These are phyloP conservation scores for Kwoniella heveanensis DNA, from an alignment of 768 basidiomycete genomes.

Conservation along the genomic window DNA sequence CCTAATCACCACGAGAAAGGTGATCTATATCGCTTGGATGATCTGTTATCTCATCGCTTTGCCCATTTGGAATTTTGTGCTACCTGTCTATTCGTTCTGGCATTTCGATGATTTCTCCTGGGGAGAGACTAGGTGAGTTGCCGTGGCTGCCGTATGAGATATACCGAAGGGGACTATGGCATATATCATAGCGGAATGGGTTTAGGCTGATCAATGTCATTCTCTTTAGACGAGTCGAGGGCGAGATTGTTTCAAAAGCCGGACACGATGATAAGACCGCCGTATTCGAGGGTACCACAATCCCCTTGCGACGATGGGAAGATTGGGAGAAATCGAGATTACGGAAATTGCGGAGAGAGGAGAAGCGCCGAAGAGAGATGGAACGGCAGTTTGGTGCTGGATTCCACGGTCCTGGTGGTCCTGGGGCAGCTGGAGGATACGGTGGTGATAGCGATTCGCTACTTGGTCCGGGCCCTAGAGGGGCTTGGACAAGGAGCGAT, in stretches of 20 bases:
- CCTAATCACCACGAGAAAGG: slow-evolving; percentile 87
- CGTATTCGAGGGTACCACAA: slow-evolving; percentile 62
- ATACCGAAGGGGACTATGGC: not conserved
- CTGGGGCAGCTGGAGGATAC: slow-evolving; percentile 2
- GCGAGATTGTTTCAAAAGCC: slow-evolving; percentile 71
- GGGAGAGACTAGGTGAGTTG: slow-evolving; percentile 90
- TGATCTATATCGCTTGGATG: slow-evolving; percentile 99
- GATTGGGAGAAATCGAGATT: slow-evolving; percentile 97
- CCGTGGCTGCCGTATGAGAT: slow-evolving; percentile 4
- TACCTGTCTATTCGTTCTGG: slow-evolving; percentile 97
- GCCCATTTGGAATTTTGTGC: slow-evolving; percentile 92
- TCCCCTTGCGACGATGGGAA: slow-evolving; percentile 98
- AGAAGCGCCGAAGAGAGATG: slow-evolving; percentile 68
- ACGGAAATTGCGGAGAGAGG: slow-evolving; percentile 82
- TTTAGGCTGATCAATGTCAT: not conserved
- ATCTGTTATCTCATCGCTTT: slow-evolving; percentile 86
- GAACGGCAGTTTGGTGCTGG: slow-evolving; percentile 63
- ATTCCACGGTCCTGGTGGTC: slow-evolving; percentile 35
- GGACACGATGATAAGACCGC: slow-evolving; percentile 69
- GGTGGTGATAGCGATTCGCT: slow-evolving; percentile 16
- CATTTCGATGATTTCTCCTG: slow-evolving; percentile 99
- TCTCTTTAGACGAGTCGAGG: slow-evolving; percentile 80
- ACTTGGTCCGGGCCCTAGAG: slow-evolving; percentile 29
- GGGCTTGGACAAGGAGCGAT: slow-evolving; percentile 34
- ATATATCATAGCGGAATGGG: too few relatives aligned